Base-by-base conservation (phyloP, 2,329 filamentous ascomycete species). In the Claviceps pazoutovae region DNA sequence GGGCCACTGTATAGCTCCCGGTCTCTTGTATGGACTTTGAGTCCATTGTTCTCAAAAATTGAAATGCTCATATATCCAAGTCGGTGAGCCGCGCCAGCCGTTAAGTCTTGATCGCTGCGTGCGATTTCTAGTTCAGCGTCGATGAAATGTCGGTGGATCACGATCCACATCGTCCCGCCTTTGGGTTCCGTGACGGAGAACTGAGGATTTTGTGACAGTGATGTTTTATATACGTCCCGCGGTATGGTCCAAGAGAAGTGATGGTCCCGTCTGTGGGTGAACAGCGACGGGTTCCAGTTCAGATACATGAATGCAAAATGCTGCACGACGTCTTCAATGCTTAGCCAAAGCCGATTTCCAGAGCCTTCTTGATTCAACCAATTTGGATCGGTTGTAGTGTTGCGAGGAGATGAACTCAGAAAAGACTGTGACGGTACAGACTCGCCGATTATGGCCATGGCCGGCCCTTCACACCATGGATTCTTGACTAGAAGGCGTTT, bases 271-370 rank as follows among this genome's bases (percentile, higher is more conserved):
- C 90, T 82, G 62, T 86, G 71, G 1, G 73, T 72, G 67, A 98
- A 98, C 0, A 95, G 72, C 0, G 78, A 76, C 0, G 93, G 90
- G 57, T 95, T 96, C 93, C 93, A 98, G 68, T 97, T 98, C 51
- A 98, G 74, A 66, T 97, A 98, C 58, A 98, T 80, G 17, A 90
- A 95, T 64, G 97, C 89, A 56, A 96, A 98, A 62, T 95, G 83
- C 61, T 95, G 89, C 38, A 88, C 78, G 4, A 96, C 82, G 57
- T 89, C 86, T 58, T 95, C 86, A 30, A 93, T 80, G 23, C 84
- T 82, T 69, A 97, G 94, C 91, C 93, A 97, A 62, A 95, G 94
- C 1, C 85, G 88, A n/a, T 89, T 88, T 0, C 84, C 64, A 52
- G 60, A 43, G n/a, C 5, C 16, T 16, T 14, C 17, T 7, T 4